Evolutionary conservation across 2,329 filamentous ascomycete genomes (phyloP), one percentile per base, ranked within the genome.

Genomic region (Fusarium dimerum): DNA sequence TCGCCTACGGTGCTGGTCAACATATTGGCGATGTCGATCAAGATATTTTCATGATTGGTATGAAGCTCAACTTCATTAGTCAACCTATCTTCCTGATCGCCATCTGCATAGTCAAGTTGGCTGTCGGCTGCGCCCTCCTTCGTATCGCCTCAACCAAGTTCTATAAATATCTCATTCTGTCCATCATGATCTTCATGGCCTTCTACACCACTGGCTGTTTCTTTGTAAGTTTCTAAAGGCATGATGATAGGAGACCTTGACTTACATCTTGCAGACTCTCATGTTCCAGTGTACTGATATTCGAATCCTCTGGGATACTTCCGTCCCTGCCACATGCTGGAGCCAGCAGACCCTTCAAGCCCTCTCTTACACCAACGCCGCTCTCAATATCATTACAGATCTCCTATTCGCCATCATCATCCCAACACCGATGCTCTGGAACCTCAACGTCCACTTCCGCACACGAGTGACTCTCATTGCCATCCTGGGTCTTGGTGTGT

Each of bases 251-350:
- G n/a, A 18, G 5, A 5, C 30, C 0, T 11, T 48, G n/a, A 43
- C 30, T 29, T 7, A n/a, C 17, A 17, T 6, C 2, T 1, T 12
- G 1, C 15, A 71, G 65, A 80, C 78, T 0, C 55, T 81, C 2
- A 50, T 81, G 2, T 62, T 80, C 2, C 77, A 82, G 52, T 82
- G 79, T 45, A 72, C 69, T 6, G 70, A 80, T 40, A 63, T 81
- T 1, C 68, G 71, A 6, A 54, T 74, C 1, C 68, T 73, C 29
- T 82, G 78, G 78, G 76, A 82, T 54, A 42, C 39, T 0, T 62
- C 59, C 0, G 66, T 75, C 2, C 61, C 69, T 10, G 65, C 70
- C 0, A 71, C 66, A 2, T 81, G 79, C 55, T 82, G 76, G 72
- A 51, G 66, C 1, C 52, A 62, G 6, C 43, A 45, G 1, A 76